These are phyloP conservation scores for Arthrobotrys sphaeroides DNA, from an alignment of 2,329 filamentous ascomycete species.

Conservation along the genomic window DNA sequence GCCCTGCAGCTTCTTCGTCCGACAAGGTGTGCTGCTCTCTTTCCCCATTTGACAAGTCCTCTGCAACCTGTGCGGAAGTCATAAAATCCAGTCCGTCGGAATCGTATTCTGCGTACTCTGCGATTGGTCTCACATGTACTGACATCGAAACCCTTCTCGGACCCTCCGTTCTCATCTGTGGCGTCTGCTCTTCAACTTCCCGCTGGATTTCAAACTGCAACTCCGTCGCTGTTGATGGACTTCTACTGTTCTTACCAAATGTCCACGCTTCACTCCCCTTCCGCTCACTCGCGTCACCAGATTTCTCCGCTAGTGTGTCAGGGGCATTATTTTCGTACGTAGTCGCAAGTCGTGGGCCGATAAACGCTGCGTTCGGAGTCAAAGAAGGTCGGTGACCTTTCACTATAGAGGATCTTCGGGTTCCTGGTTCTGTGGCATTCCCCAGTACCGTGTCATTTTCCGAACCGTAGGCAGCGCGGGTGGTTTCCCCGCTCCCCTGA, in stretches of 20 bases:
- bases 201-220: neutral
- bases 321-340: neutral
- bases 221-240: neutral
- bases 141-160: constrained; percentile 1
- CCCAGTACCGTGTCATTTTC: neutral
- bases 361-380: neutral
- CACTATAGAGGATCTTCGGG: neutral
- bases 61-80: neutral
- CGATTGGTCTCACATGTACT: neutral
- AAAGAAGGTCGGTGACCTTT: neutral
- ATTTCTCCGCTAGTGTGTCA: neutral
- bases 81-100: constrained; percentile 21
- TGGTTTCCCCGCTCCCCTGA: neutral
- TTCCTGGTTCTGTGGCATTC: neutral
- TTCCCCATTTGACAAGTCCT: neutral
- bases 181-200: neutral
- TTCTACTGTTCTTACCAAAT: neutral
- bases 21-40: neutral
- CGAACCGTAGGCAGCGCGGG: neutral
- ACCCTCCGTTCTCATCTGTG: neutral
- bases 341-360: neutral
- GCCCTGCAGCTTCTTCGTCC: neutral
- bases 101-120: constrained; percentile 37
- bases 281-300: neutral
- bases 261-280: neutral